phyloP scores from a whole-genome alignment of 257 asterid species.

The Primulina eburnea region DNA sequence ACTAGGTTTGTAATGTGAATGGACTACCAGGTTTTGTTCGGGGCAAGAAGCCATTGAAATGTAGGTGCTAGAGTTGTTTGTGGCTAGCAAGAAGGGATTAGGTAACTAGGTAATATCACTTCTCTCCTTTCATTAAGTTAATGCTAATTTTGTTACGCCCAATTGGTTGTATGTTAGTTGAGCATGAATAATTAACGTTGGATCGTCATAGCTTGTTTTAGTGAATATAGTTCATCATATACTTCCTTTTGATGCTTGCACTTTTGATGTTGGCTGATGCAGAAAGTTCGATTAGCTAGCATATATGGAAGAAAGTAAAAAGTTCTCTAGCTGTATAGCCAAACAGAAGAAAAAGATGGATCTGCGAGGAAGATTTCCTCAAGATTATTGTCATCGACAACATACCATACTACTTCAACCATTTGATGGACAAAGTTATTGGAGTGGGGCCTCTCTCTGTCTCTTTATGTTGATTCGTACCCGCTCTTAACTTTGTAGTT shows the following conservation, averaged over 20 bases:
- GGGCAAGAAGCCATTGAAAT: constrained; percentile 74
- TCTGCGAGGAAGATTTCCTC: constrained; percentile 53
- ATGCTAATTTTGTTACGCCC: too few relatives aligned
- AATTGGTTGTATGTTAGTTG: too few relatives aligned
- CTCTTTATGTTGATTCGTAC: constrained; percentile 41
- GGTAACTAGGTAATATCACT: constrained; percentile 40
- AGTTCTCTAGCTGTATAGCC: constrained; percentile 68
- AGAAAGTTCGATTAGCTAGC: constrained; percentile 84
- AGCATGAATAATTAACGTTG: too few relatives aligned
- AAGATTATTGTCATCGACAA: constrained; percentile 66
- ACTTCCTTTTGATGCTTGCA: constrained; percentile 10
- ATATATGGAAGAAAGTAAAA: constrained; percentile 40
- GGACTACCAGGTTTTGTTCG: constrained; percentile 47
- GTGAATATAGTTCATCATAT: neutral
- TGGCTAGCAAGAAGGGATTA: constrained; percentile 51
- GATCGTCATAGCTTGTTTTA: too few relatives aligned
- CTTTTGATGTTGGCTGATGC: constrained; percentile 37
- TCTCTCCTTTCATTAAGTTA: too few relatives aligned
- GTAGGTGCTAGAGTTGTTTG: constrained; percentile 47
- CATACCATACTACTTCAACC: constrained; percentile 51
- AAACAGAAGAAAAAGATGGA: constrained; percentile 35
- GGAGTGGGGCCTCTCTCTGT: constrained; percentile 54
- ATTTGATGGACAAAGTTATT: constrained; percentile 65
- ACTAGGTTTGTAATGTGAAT: constrained; percentile 1
- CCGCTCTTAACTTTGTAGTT: too few relatives aligned